Evolutionary conservation across 108 stramenopile species (phyloP).

Genomic region (Nitzschia palea): DNA sequence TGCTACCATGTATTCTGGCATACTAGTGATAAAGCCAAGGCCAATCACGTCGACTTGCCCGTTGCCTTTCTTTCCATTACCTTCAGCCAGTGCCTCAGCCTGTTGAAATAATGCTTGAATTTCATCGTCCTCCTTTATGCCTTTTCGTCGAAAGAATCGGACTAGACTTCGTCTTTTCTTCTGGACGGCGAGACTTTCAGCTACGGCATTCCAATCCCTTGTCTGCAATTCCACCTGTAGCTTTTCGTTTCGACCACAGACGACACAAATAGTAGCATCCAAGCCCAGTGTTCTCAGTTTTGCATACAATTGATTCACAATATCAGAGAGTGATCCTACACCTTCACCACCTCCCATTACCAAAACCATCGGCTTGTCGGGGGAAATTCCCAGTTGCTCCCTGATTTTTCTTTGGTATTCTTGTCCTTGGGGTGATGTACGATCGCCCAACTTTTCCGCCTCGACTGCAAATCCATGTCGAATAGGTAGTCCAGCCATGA

Average conservation of each 20-base stretch:
- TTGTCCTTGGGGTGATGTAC: conserved; percentile 49
- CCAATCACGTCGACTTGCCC: conserved; percentile 76
- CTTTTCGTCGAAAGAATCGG: conserved; percentile 1
- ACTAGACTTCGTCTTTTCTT: conserved; percentile 3
- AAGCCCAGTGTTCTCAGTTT: conserved; percentile 54
- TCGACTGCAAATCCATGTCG: conserved; percentile 83
- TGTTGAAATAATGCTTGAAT: not conserved
- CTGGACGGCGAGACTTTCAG: not conserved
- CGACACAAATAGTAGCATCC: conserved; percentile 87
- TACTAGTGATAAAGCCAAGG: conserved; percentile 92
- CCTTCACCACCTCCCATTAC: conserved; percentile 98
- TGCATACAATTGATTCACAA: conserved; percentile 75
- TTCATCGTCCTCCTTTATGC: conserved; percentile 9
- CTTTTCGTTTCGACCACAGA: conserved; percentile 92
- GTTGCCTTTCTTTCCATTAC: conserved; percentile 12
- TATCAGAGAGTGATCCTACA: conserved; percentile 77
- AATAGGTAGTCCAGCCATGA: conserved; percentile 91
- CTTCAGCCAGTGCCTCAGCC: conserved; percentile 8
- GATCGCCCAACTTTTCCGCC: conserved; percentile 66
- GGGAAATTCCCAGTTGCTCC: conserved; percentile 57
- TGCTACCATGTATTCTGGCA: conserved; percentile 96
- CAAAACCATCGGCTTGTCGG: conserved; percentile 68
- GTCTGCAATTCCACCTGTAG: conserved; percentile 61
- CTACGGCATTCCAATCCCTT: conserved; percentile 66
- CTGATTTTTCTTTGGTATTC: conserved; percentile 47